These are phyloP conservation scores for Hanseniaspora singularis DNA, from an alignment of 805 yeast species.

Conservation along the genomic window DNA sequence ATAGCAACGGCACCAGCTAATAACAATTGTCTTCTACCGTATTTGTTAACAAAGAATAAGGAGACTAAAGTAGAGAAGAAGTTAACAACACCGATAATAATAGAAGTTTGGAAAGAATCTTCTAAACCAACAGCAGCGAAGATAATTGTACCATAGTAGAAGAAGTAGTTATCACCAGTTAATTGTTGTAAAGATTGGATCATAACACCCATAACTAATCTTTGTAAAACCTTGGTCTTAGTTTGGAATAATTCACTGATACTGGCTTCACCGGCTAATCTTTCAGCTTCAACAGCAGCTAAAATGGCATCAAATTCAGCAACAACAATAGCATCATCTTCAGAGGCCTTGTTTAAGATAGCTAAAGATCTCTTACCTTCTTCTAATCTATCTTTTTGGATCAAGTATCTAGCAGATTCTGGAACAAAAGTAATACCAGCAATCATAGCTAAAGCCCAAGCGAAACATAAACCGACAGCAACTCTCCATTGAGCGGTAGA, in stretches of 20 bases:
- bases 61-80: constrained; percentile 42
- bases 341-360: constrained; percentile 37
- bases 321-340: constrained; percentile 37
- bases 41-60: constrained; percentile 37
- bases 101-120: constrained; percentile 46
- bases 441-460: constrained; percentile 29
- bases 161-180: constrained; percentile 51
- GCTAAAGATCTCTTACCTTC: constrained; percentile 46
- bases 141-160: constrained; percentile 44
- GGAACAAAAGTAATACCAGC: constrained; percentile 51
- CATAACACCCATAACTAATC: constrained; percentile 38
- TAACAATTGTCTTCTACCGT: constrained; percentile 38
- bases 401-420: constrained; percentile 55
- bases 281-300: constrained; percentile 51
- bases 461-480: constrained; percentile 43
- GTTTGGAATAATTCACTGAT: constrained; percentile 41
- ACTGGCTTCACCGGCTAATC: constrained; percentile 47
- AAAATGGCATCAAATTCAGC: constrained; percentile 39
- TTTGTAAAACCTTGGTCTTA: constrained; percentile 43
- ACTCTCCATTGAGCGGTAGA: constrained; percentile 45
- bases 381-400: constrained; percentile 37
- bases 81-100: constrained; percentile 45
- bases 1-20: constrained; percentile 38
- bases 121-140: constrained; percentile 27
- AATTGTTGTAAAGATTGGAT: constrained; percentile 53